These are phyloP conservation scores for Asterophora lycoperdoides DNA, from an alignment of 768 basidiomycete genomes.

Conservation along the genomic window DNA sequence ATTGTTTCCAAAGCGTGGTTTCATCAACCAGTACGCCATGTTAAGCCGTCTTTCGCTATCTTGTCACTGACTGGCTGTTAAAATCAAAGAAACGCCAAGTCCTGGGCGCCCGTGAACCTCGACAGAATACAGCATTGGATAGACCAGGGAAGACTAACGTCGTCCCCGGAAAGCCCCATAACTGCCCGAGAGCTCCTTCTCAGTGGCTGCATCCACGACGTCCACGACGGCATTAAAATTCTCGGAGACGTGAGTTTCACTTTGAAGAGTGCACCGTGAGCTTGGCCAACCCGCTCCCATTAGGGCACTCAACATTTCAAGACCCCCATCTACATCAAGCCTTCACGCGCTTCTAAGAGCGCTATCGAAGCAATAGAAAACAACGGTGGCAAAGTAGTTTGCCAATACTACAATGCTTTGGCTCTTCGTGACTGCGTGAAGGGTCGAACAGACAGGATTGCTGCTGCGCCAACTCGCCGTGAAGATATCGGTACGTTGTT, in stretches of 20 bases:
- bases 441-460: constrained; percentile 61
- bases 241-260: constrained; percentile 64
- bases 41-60: neutral
- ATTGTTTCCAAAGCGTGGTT: constrained; percentile 90
- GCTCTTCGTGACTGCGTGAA: constrained; percentile 77
- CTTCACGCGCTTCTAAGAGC: constrained; percentile 81
- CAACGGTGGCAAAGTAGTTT: constrained; percentile 77
- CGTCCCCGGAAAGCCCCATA: constrained; percentile 77
- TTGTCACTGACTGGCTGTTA: neutral
- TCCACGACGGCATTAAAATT: constrained; percentile 88
- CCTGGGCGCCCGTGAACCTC: constrained; percentile 80
- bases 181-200: constrained; percentile 82
- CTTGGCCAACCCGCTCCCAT: constrained; percentile 3
- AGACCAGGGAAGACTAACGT: constrained; percentile 74
- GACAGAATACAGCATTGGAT: constrained; percentile 91
- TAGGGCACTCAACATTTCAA: constrained; percentile 68
- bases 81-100: constrained; percentile 58
- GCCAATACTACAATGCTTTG: constrained; percentile 88
- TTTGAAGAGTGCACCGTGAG: neutral
- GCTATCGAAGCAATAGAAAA: constrained; percentile 84
- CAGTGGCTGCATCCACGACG: constrained; percentile 85
- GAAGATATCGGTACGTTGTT: constrained; percentile 70
- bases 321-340: constrained; percentile 69
- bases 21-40: constrained; percentile 78
- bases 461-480: constrained; percentile 82